Conservation (phyloP, 2,329 filamentous ascomycete genomes). For the Allantophomopsis lycopodina region DNA sequence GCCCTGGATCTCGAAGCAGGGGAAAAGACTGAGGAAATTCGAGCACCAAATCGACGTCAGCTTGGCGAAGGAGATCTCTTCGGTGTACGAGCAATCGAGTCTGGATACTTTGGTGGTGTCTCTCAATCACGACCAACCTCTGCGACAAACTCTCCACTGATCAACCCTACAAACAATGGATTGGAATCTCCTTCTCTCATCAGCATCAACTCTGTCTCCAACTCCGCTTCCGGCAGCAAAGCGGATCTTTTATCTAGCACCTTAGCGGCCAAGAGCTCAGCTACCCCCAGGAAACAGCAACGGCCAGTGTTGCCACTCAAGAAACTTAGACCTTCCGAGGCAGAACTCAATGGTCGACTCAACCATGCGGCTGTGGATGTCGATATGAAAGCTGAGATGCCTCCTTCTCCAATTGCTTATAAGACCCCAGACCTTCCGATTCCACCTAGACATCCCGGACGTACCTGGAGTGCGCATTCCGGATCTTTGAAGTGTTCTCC, state of each 20-base stretch:
- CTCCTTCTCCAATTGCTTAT: neutral
- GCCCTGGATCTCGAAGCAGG: constrained; percentile 7
- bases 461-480: no score
- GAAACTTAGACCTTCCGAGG: neutral
- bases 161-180: neutral
- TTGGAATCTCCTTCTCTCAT: neutral
- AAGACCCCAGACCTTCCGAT: neutral
- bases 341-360: neutral
- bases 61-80: constrained; percentile 12
- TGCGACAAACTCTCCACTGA: neutral
- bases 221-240: neutral
- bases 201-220: neutral
- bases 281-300: neutral
- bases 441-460: no score
- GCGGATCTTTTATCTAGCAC: neutral
- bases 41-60: constrained; percentile 7
- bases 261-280: neutral
- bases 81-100: constrained; percentile 11
- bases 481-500: neutral
- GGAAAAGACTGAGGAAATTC: constrained; percentile 6
- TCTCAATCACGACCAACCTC: constrained; percentile 12
- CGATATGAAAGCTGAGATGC: neutral
- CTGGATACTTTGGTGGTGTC: constrained; percentile 12
- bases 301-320: neutral
- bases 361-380: neutral